Conservation (phyloP, 441 rosid genomes). For the Macaranga tanarius region DNA sequence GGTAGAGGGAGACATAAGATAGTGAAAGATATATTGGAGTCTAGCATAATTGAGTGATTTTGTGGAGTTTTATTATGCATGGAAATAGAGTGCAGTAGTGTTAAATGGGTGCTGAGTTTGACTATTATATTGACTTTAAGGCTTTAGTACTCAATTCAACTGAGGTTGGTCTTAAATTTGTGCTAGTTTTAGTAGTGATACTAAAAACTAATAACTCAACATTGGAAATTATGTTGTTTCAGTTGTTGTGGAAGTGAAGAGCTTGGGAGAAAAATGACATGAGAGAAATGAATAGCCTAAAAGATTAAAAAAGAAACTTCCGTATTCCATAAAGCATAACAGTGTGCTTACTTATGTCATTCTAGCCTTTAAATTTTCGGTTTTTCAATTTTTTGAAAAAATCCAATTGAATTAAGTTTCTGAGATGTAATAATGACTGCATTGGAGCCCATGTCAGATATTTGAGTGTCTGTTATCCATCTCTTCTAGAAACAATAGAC, state of each 20-base stretch:
- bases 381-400: not conserved
- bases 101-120: not conserved
- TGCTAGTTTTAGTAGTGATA: not conserved
- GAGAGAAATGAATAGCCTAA: not conserved
- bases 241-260: not conserved
- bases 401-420: not conserved
- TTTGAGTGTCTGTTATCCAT: not conserved
- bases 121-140: not conserved
- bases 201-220: not conserved
- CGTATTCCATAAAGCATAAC: not conserved
- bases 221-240: not conserved
- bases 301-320: not conserved
- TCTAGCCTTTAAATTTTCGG: not conserved
- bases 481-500: conserved; percentile 2
- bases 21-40: not conserved
- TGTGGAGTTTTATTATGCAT: not conserved
- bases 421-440: not conserved
- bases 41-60: not conserved
- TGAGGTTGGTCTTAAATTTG: not conserved
- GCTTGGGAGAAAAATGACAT: not conserved
- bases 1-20: not conserved
- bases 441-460: not conserved
- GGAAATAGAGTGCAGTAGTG: not conserved
- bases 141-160: not conserved
- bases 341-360: not conserved